Base-by-base conservation (phyloP, 257 asterid species). In the Gynochthodes officinalis region DNA sequence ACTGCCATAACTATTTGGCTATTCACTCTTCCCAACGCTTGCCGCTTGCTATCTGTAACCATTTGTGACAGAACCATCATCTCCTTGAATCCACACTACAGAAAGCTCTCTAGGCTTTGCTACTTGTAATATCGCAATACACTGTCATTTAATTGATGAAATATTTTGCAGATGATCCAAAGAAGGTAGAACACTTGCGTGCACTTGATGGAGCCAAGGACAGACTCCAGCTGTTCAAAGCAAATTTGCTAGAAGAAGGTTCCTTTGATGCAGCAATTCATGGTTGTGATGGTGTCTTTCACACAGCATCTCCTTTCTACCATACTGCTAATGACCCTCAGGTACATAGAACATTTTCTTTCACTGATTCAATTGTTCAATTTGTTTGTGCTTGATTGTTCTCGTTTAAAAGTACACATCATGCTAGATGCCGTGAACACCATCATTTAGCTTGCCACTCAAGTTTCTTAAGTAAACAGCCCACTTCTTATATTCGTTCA, bases 121-220 rank as follows among this genome's bases (percentile, higher is more conserved):
- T 1, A 0, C 40, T 33, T 13, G 5, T 62, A 62, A 33, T 30
- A 42, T 61, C 14, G 37, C 54, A 9, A 23, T 23, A 11, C 15
- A 18, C 0, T 48, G 75, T 35, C 33, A 57, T 37, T 71, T 65
- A 40, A 57, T 78, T 58, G 27, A 32, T 75, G 49, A 42, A 48
- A 8, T 28, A 9, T 40, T 48, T 16, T 67, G 75, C 84, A 93
- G 98, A 76, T 85, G 98, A 87, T 82, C 76, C 85, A 4, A 89
- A 82, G 87, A 93, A 84, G 86, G 79, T 83, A 0, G 78, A 77
- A 49, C 98, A 93, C 82, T 82, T 93, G 62, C 85, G 78, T 54
- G 84, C 82, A 42, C 97, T 93, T 70, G 95, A 93, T 69, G 98
- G 98, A 72, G 97, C 97, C 50, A 85, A 86, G 86, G 96, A 92